phyloP scores from a whole-genome alignment of 2,329 filamentous ascomycete genomes.

The Verticillium zaregamsianum region DNA sequence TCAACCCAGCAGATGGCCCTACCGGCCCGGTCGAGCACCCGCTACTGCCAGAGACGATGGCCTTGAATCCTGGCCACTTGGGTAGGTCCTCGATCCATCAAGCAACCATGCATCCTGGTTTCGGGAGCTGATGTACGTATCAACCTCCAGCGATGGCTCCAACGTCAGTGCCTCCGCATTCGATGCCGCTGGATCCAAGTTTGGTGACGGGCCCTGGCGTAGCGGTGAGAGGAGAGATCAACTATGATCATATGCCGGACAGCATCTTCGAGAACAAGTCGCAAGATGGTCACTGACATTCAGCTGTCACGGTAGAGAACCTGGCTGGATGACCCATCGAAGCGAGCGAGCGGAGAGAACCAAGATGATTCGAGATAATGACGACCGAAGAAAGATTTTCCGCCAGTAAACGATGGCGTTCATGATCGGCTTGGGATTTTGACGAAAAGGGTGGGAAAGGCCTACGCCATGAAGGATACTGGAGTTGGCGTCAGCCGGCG shows the following conservation, averaged over 20 bases:
- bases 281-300: background rate
- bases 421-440: background rate
- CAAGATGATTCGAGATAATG: too few species aligned
- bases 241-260: constrained; percentile 34
- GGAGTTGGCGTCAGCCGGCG: background rate
- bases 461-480: background rate
- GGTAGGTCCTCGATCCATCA: background rate
- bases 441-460: background rate
- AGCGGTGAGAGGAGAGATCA: constrained; percentile 19
- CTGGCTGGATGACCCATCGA: too few species aligned
- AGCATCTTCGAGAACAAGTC: constrained; percentile 20
- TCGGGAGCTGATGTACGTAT: background rate
- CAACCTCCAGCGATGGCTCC: background rate
- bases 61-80: background rate
- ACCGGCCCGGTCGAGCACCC: background rate
- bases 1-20: constrained; percentile 4
- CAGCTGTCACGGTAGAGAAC: background rate
- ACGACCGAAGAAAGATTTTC: background rate
- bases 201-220: constrained; percentile 9
- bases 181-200: constrained; percentile 6
- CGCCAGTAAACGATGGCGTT: background rate
- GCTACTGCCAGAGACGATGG: background rate
- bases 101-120: background rate
- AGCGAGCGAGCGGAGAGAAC: background rate
- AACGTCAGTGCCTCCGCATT: background rate